Conservation (phyloP, 176 grass and related monocot species). For the Oryza glumipatula region DNA sequence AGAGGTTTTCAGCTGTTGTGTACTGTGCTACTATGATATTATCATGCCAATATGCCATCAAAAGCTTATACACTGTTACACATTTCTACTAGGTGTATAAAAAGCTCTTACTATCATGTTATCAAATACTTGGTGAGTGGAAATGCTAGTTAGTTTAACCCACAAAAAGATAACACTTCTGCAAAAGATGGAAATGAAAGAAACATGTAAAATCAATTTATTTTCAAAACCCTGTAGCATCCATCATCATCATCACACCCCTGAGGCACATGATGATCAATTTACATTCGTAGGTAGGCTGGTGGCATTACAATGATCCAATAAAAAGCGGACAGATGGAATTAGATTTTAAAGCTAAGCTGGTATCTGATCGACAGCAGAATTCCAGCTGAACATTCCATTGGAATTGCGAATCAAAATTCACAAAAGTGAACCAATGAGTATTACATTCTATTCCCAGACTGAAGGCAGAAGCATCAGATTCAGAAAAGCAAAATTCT, state of each 20-base stretch:
- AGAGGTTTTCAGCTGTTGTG: not conserved
- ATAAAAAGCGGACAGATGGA: not conserved
- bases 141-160: not conserved
- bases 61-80: no score
- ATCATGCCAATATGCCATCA: no score
- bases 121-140: not conserved
- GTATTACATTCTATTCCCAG: conserved; percentile 1
- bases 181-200: not conserved
- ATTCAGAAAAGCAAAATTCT: conserved; percentile 44
- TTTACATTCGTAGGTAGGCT: not conserved
- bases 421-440: not conserved
- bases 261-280: not conserved
- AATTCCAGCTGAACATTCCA: not conserved
- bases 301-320: not conserved
- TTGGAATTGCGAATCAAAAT: not conserved
- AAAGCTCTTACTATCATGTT: not conserved
- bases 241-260: not conserved
- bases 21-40: no score
- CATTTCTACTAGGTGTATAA: not conserved
- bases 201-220: not conserved
- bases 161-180: not conserved
- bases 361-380: not conserved
- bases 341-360: not conserved
- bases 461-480: not conserved
- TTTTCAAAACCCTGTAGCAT: not conserved